phyloP scores from a whole-genome alignment of 2,329 filamentous ascomycete genomes.

The Oidium heveae region DNA sequence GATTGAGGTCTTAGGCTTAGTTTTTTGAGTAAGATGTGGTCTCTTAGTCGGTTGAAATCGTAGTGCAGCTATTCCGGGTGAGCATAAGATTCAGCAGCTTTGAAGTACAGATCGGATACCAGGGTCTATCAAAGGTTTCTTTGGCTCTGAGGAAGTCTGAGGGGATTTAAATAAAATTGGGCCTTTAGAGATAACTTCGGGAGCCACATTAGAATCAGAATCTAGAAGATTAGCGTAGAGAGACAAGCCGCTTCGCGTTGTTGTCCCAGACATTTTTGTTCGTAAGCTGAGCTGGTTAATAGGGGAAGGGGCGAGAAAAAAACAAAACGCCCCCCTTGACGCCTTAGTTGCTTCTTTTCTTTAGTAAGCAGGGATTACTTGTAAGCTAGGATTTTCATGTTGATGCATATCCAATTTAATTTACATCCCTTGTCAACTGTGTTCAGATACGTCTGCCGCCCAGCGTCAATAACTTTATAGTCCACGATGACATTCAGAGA shows the following conservation, averaged over 20 bases:
- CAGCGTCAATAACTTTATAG: too few species aligned
- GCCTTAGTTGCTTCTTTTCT: too few species aligned
- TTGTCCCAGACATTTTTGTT: too few species aligned
- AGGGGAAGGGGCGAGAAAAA: too few species aligned
- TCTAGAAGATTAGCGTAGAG: constrained; percentile 71
- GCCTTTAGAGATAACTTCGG: constrained; percentile 44
- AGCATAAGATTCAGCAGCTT: constrained; percentile 17
- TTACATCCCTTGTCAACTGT: too few species aligned
- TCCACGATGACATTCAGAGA: too few species aligned
- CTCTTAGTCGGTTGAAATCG: constrained; percentile 73
- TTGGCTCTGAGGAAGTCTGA: constrained; percentile 22
- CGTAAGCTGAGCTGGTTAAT: too few species aligned
- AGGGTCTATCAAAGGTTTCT: constrained; percentile 32
- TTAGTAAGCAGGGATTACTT: too few species aligned
- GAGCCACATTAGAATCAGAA: constrained; percentile 23
- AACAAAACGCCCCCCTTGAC: too few species aligned
- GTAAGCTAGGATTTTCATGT: too few species aligned
- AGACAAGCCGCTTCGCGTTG: constrained; percentile 29
- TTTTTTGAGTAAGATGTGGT: constrained; percentile 37
- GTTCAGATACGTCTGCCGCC: too few species aligned
- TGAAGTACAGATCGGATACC: constrained; percentile 21
- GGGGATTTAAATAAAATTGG: constrained; percentile 42
- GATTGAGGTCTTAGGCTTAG: constrained; percentile 35
- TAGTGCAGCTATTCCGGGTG: constrained; percentile 31
- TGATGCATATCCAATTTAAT: too few species aligned